Conservation (phyloP, 768 basidiomycete species). For the Agrocybe praecox region DNA sequence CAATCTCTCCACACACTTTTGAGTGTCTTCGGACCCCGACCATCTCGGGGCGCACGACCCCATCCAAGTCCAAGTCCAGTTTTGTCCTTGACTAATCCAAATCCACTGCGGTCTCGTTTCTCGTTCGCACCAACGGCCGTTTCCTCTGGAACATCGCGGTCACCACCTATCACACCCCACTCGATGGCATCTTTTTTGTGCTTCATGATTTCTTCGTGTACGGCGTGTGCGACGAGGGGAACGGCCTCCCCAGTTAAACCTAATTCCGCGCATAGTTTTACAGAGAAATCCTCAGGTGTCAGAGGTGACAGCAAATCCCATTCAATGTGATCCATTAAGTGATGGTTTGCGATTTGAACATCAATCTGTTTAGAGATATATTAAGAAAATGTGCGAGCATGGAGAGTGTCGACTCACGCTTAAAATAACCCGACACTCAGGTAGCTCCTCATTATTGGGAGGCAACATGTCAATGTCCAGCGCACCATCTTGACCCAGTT, state of each 20-base stretch:
- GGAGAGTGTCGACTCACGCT: constrained; percentile 52
- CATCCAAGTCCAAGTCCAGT: constrained; percentile 79
- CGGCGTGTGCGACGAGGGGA: constrained; percentile 88
- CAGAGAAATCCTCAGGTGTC: constrained; percentile 85
- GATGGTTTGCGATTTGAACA: constrained; percentile 91
- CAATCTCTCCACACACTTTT: constrained; percentile 95
- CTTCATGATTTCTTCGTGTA: constrained; percentile 94
- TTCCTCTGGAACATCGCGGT: constrained; percentile 35
- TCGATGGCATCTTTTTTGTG: constrained; percentile 96
- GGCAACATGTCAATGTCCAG: constrained; percentile 45
- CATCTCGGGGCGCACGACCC: constrained; percentile 77
- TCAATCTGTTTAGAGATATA: constrained; percentile 67
- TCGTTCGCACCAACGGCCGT: constrained; percentile 21
- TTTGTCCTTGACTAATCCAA: constrained; percentile 73
- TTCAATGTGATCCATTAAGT: constrained; percentile 94
- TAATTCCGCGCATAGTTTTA: constrained; percentile 79
- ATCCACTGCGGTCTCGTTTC: constrained; percentile 49
- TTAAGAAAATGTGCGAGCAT: neutral
- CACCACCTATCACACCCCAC: constrained; percentile 83
- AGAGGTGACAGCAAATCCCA: constrained; percentile 96
- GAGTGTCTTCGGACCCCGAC: constrained; percentile 78
- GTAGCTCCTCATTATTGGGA: constrained; percentile 54
- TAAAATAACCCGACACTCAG: constrained; percentile 82
- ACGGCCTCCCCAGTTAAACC: constrained; percentile 87
- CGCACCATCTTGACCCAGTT: constrained; percentile 63